These are phyloP conservation scores for Mortierella sp. DNA, from an alignment of 371 early-diverging fungal genomes.

Conservation along the genomic window DNA sequence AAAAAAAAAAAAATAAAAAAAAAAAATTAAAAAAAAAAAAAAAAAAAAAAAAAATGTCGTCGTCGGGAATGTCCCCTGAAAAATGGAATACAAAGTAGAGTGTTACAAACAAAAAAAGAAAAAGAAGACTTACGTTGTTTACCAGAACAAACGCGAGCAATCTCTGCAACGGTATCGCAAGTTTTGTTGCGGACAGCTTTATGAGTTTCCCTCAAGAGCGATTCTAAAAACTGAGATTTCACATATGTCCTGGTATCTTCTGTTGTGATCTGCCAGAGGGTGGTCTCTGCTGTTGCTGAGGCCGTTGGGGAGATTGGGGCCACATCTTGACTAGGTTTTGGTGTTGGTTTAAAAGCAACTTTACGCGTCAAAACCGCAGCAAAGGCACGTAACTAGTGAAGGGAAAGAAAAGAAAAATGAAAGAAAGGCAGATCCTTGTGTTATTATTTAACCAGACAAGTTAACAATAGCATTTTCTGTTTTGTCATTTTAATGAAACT, in stretches of 20 bases:
- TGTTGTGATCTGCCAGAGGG: slow-evolving; percentile 79
- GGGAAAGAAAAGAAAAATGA: not conserved
- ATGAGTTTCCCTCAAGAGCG: slow-evolving; percentile 80
- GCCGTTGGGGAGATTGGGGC: not conserved
- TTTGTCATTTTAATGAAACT: slow-evolving; percentile 2
- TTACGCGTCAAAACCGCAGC: slow-evolving; percentile 91
- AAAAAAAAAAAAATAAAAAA: not conserved
- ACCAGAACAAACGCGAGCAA: slow-evolving; percentile 72
- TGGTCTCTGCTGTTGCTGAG: slow-evolving; percentile 39
- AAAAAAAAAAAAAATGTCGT: not conserved
- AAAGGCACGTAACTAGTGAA: slow-evolving; percentile 84
- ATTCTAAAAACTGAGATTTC: slow-evolving; percentile 77
- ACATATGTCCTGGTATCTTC: slow-evolving; percentile 72
- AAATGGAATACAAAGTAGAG: not conserved
- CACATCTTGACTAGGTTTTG: not conserved
- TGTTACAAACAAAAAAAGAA: not conserved
- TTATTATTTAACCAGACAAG: too few species aligned
- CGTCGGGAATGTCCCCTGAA: not conserved
- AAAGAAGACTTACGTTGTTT: slow-evolving; percentile 69
- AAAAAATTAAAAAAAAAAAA: slow-evolving; percentile 2
- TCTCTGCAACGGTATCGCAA: slow-evolving; percentile 91
- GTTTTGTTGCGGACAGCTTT: slow-evolving; percentile 85
- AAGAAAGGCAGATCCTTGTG: too few species aligned
- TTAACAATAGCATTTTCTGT: too few species aligned
- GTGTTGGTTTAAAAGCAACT: slow-evolving; percentile 74